Evolutionary conservation across 2,329 filamentous ascomycete species (phyloP).

Genomic region (Fusarium torreyae): DNA sequence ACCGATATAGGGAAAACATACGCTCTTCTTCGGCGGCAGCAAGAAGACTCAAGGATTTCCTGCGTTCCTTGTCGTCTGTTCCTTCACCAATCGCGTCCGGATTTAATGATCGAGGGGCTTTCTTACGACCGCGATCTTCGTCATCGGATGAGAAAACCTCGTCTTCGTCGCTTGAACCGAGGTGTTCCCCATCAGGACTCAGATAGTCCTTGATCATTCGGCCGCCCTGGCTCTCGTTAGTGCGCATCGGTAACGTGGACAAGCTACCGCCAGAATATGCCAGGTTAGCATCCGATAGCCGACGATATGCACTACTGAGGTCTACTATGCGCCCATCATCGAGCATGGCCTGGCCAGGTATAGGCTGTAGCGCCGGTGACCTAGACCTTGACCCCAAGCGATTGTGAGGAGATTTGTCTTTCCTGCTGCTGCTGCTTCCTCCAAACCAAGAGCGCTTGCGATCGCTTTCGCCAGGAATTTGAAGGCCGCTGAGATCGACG

Average conservation of each 20-base stretch:
- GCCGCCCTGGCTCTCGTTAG: constrained; percentile 63
- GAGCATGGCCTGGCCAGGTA: constrained; percentile 63
- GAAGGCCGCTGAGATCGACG: constrained; percentile 65
- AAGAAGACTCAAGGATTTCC: constrained; percentile 72
- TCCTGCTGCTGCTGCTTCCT: constrained; percentile 56
- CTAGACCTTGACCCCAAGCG: constrained; percentile 60
- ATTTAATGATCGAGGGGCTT: constrained; percentile 64
- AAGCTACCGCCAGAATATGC: constrained; percentile 75
- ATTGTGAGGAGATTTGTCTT: constrained; percentile 69
- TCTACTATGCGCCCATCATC: constrained; percentile 76
- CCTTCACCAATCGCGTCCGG: constrained; percentile 56
- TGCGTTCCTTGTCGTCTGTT: constrained; percentile 57
- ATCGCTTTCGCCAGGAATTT: constrained; percentile 63
- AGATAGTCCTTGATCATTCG: constrained; percentile 79
- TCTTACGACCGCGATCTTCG: constrained; percentile 75
- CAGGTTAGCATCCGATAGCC: constrained; percentile 80
- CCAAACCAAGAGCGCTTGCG: constrained; percentile 59
- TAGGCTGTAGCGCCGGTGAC: constrained; percentile 54
- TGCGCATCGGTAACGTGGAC: constrained; percentile 72
- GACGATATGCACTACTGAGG: constrained; percentile 78
- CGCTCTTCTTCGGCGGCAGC: constrained; percentile 85
- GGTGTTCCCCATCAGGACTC: constrained; percentile 75
- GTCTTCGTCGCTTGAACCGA: constrained; percentile 80
- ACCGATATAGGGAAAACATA: constrained; percentile 61
- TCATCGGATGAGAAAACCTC: constrained; percentile 75